Evolutionary conservation across 352 stramenopile genomes (phyloP).

Genomic region (Phytophthora crassamura): DNA sequence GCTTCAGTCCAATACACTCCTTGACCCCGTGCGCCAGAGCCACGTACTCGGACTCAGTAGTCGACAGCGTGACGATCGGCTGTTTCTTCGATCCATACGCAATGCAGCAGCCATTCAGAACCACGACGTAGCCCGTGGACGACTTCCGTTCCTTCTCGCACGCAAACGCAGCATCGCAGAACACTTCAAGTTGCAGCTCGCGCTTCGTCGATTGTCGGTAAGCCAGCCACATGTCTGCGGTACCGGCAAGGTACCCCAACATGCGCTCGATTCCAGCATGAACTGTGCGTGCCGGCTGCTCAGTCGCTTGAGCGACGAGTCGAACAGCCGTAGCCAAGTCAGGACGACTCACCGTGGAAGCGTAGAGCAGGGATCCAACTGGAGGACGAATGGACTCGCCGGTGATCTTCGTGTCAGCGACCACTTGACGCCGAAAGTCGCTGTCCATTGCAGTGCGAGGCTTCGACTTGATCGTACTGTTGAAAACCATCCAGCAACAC

Average conservation of each 20-base stretch:
- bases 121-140: no score
- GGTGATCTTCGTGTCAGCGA: neutral
- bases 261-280: neutral
- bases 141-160: no score
- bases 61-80: no score
- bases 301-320: constrained; percentile 16
- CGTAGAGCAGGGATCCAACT: constrained; percentile 15
- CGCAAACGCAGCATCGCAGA: no score
- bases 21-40: no score
- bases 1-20: no score
- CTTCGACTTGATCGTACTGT: neutral
- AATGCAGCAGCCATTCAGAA: no score
- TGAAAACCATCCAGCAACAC: neutral
- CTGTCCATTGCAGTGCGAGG: constrained; percentile 1
- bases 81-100: no score
- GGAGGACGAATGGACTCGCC: neutral
- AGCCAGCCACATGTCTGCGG: neutral
- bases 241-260: no score
- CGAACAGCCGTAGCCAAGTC: constrained; percentile 11
- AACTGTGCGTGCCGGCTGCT: constrained; percentile 12
- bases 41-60: no score
- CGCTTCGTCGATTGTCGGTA: neutral
- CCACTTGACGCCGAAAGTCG: neutral
- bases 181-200: neutral
- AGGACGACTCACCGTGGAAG: neutral